A percentile compares a stretch with the other conserved stretches of the same genome.
These are phyloP conservation scores for Tagetes erecta DNA, from an alignment of 129 eudicot species.

Conservation along the genomic window DNA sequence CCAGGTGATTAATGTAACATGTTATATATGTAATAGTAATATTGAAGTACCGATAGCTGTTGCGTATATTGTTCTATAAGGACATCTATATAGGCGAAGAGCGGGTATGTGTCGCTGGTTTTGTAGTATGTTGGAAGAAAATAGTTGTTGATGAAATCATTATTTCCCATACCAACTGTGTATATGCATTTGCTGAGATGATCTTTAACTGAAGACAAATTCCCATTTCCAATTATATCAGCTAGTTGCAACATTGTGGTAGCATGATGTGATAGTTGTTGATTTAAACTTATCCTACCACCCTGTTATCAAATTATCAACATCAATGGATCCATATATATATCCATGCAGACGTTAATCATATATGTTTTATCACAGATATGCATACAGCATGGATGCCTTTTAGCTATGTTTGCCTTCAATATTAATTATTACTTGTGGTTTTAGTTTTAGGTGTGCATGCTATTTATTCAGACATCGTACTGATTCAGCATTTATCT, in stretches of 20 bases:
- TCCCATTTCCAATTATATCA: constrained; percentile 33
- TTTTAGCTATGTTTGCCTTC: too few species aligned
- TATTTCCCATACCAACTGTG: constrained; percentile 51
- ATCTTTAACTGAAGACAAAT: background rate
- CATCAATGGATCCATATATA: background rate
- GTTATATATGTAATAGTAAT: background rate
- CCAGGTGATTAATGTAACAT: background rate
- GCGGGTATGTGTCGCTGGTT: constrained; percentile 32
- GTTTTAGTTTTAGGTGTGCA: too few species aligned
- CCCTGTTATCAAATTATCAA: constrained; percentile 35
- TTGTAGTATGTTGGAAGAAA: constrained; percentile 36
- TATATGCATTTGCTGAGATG: constrained; percentile 55
- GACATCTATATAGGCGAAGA: constrained; percentile 31
- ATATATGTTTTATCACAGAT: too few species aligned
- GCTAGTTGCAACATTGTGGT: constrained; percentile 28
- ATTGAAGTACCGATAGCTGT: constrained; percentile 34
- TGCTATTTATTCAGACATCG: too few species aligned
- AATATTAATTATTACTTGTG: too few species aligned
- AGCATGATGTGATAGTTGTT: constrained; percentile 40
- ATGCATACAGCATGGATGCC: too few species aligned
- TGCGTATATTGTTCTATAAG: constrained; percentile 37
- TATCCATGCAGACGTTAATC: background rate
- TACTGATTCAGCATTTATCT: too few species aligned
- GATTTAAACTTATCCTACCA: constrained; percentile 37
- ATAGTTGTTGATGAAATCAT: constrained; percentile 62